Evolutionary conservation across 441 rosid species (phyloP).

Genomic region (Erysimum pusillum): DNA sequence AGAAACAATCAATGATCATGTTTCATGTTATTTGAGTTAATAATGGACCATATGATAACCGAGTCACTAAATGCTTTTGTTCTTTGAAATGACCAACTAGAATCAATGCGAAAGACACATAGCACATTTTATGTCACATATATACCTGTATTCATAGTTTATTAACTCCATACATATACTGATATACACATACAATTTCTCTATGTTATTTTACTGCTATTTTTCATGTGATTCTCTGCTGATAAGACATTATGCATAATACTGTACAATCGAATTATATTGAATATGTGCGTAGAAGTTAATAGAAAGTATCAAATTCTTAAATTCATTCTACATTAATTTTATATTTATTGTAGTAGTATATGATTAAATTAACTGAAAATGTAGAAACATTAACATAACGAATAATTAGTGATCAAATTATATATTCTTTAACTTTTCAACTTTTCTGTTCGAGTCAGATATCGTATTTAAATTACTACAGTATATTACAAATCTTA

Average conservation of each 20-base stretch:
- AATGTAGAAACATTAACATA: not conserved
- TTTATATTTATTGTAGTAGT: not conserved
- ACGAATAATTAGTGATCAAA: not conserved
- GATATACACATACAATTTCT: not conserved
- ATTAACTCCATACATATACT: not conserved
- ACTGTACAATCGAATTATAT: not conserved
- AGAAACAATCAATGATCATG: conserved; percentile 25
- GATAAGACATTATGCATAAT: conserved; percentile 25
- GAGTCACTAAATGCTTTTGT: conserved; percentile 27
- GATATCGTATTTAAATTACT: not conserved
- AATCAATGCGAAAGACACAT: conserved; percentile 38
- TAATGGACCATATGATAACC: conserved; percentile 26
- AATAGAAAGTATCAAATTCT: conserved; percentile 12
- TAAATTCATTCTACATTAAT: not conserved
- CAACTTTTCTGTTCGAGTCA: not conserved
- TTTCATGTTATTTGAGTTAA: conserved; percentile 32
- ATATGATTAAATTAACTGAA: not conserved
- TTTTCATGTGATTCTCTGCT: not conserved
- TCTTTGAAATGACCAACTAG: conserved; percentile 41
- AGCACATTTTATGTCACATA: conserved; percentile 35
- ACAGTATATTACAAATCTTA: not conserved
- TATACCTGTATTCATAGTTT: not conserved
- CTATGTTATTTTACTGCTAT: not conserved
- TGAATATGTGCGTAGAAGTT: conserved; percentile 5
- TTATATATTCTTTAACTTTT: not conserved